phyloP scores from a whole-genome alignment of 306 rosid genomes.

The Corylus heterophylla region DNA sequence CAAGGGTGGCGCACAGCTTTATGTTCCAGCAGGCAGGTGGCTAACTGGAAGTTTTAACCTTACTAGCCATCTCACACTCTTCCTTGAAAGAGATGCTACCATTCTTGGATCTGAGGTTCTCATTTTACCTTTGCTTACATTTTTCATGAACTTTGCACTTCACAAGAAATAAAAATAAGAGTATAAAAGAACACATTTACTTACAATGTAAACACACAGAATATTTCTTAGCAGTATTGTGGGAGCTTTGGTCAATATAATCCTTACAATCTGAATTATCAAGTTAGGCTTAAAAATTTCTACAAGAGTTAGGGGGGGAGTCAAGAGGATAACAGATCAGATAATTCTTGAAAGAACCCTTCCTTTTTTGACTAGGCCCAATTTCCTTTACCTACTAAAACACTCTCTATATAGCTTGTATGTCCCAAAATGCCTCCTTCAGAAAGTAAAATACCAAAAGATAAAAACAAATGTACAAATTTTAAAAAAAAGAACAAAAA shows the following conservation, averaged over 20 bases:
- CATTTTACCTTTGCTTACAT: background rate
- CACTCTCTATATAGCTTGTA: no score
- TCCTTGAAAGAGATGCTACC: constrained; percentile 59
- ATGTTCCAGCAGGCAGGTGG: constrained; percentile 68
- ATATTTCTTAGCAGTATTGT: background rate
- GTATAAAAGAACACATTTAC: background rate
- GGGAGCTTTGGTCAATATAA: background rate
- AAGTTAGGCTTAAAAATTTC: background rate
- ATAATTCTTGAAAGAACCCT: background rate
- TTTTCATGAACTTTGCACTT: background rate
- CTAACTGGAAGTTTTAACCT: constrained; percentile 69
- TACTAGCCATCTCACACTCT: constrained; percentile 72
- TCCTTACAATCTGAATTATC: background rate
- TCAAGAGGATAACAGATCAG: background rate
- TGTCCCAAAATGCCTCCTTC: background rate
- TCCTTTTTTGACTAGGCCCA: background rate
- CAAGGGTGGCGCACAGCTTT: constrained; percentile 75
- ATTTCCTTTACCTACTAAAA: no score
- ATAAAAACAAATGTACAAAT: background rate
- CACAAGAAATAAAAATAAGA: background rate
- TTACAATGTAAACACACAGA: no score
- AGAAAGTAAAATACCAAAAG: background rate
- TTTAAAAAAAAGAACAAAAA: no score
- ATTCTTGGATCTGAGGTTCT: constrained; percentile 66
- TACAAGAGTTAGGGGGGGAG: background rate